Evolutionary conservation across 2,329 filamentous ascomycete genomes (phyloP).

Genomic region (Claviceps arundinis): DNA sequence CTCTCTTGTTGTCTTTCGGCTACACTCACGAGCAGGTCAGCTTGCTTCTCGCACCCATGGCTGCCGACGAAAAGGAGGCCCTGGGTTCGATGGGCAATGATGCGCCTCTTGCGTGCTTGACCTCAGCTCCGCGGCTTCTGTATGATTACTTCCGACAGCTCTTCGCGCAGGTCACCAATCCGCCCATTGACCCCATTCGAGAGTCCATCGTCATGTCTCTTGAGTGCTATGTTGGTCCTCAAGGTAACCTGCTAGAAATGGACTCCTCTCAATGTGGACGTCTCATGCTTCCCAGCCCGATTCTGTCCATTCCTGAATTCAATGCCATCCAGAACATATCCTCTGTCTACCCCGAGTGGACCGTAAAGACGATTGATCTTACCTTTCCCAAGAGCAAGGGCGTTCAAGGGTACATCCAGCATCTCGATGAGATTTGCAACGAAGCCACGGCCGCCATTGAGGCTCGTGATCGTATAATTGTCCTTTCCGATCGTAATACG

Average conservation of each 20-base stretch:
- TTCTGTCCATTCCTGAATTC: constrained; percentile 82
- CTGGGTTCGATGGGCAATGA: constrained; percentile 98
- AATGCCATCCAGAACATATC: constrained; percentile 73
- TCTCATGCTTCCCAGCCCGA: constrained; percentile 74
- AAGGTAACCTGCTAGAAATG: constrained; percentile 93
- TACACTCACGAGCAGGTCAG: constrained; percentile 95
- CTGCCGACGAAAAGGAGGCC: constrained; percentile 91
- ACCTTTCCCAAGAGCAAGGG: constrained; percentile 84
- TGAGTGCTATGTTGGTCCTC: constrained; percentile 89
- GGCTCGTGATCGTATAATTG: constrained; percentile 69
- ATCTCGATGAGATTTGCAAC: constrained; percentile 79
- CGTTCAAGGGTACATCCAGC: constrained; percentile 69
- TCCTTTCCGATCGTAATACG: constrained; percentile 80
- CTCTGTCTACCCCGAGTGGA: constrained; percentile 63
- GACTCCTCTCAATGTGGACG: constrained; percentile 77
- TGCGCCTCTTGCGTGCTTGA: constrained; percentile 79
- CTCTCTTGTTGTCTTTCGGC: constrained; percentile 72
- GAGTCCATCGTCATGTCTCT: constrained; percentile 98
- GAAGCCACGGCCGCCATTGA: constrained; percentile 75
- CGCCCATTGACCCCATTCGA: constrained; percentile 90
- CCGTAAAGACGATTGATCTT: constrained; percentile 78
- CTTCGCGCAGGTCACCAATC: constrained; percentile 95
- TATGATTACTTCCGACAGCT: constrained; percentile 97
- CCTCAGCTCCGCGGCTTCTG: constrained; percentile 75
- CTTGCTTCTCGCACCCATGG: constrained; percentile 86